phyloP scores from a whole-genome alignment of 257 asterid genomes.

The Perilla frutescens region DNA sequence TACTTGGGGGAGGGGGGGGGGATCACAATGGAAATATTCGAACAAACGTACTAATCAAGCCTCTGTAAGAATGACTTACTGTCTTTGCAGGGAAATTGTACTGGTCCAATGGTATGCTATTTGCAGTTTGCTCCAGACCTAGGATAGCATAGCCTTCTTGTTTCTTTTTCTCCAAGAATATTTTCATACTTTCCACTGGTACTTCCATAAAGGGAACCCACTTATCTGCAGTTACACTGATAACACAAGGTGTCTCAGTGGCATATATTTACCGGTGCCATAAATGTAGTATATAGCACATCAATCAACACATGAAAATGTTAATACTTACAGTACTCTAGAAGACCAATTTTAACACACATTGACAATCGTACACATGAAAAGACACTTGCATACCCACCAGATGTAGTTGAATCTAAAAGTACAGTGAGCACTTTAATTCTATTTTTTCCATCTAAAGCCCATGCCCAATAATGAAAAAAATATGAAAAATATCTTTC shows the following conservation, averaged over 20 bases:
- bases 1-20: background rate
- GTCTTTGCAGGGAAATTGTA: constrained; percentile 71
- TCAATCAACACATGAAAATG: too few relatives aligned
- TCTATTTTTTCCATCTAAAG: background rate
- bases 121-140: constrained; percentile 98
- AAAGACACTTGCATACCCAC: background rate
- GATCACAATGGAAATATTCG: background rate
- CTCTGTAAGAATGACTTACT: constrained; percentile 46
- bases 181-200: constrained; percentile 68
- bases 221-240: constrained; percentile 92
- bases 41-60: constrained; percentile 22
- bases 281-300: background rate
- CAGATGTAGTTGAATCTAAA: too few relatives aligned
- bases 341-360: background rate
- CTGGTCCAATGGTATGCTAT: constrained; percentile 80
- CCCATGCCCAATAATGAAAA: background rate
- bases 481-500: background rate
- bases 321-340: too few relatives aligned
- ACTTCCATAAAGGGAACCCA: constrained; percentile 95
- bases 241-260: constrained; percentile 25
- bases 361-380: background rate
- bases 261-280: constrained; percentile 5
- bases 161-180: constrained; percentile 82
- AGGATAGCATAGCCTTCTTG: constrained; percentile 76
- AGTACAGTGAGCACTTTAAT: too few relatives aligned